Evolutionary conservation across 768 basidiomycete species (phyloP), one percentile per base, ranked within the genome.

Genomic region (Hydnomerulius pinastri): DNA sequence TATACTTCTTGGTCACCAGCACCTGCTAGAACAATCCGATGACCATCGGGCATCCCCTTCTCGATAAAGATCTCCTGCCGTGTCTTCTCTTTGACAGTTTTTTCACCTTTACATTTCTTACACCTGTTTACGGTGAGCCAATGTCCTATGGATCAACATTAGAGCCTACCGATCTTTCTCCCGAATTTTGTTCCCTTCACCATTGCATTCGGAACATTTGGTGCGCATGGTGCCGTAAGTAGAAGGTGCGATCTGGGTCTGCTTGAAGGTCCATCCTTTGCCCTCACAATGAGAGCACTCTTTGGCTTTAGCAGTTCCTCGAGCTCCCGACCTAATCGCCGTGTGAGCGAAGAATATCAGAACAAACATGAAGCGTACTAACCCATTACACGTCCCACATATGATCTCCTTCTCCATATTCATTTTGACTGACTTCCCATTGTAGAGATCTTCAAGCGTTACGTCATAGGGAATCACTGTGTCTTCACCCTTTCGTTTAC

Each of bases 91-190:
- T 87, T 85, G 37, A 88, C 79, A 0, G 84, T 87, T 66, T 86
- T 87, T 45, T 81, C 79, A 4, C 94, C 96, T 61, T 94, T 93
- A 71, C 96, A 98, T 64, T 92, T 96, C 71, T 95, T 98, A 72
- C 95, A 98, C 57, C 94, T 96, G 61, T 17, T 17, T 6, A 28
- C 44, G 33, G 21, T 60, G 17, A 56, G 54, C 41, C 13, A 17
- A 25, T 21, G 38, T 40, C 18, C n/a, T 21, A 33, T 28, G 25
- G 18, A 25, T 17, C 42, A 29, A 35, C 2, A 50, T 13, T 38
- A 7, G 12, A 41, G 37, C 78, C 17, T 56, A 91, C 91, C 85
- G 74, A 59, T 95, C 92, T 61, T 93, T 93, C 59, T 92, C 91
- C 51, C 84, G 83, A 35, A 93, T 66, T 59, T 82, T 87, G 62